Base-by-base conservation (phyloP, 2,329 filamentous ascomycete species). In the Apiospora marii region DNA sequence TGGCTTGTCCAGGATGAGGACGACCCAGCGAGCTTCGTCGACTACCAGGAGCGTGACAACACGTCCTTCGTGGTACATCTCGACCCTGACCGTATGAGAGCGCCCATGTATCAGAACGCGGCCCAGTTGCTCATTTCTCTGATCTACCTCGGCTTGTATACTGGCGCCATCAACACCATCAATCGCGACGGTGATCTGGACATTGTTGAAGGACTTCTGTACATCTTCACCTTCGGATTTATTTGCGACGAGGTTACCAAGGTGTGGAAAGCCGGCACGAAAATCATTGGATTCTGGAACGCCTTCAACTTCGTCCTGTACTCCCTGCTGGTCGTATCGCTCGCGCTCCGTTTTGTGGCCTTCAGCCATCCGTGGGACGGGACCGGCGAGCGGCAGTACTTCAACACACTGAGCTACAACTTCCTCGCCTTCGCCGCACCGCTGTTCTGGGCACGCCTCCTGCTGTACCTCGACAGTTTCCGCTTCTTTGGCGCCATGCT, bases 401-500 rank as follows among this genome's bases (percentile, higher is more conserved):
- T 92, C 82, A 98, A 97, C 81, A 87, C 90, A 72, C 85, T 98
- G 27, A 95, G 93, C 80, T 99, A 99, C 84, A 97, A 98, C 83
- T 95, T 98, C 81, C 85, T 99, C 34, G 95, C 96, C 13, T 97
- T 98, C 81, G 92, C 92, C 3, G 95, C 96, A 0, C 96, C 96
- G 0, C 94, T 99, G 93, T 98, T 99, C 83, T 99, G 96, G 96
- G 93, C 92, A 80, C 93, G 96, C 5, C 87, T 99, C 73, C 85
- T 99, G 74, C 89, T 99, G 8, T 99, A 98, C 80, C 90, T 99
- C 24, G 96, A 99, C 83, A 94, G 93, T 46, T 90, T 97, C 87
- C 92, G 94, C 71, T 99, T 99, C 86, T 99, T 99, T 79, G 96
- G 96, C 34, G 95, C 96, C 69, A 99, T 99, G 96, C 89, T 99